Evolutionary conservation across 2,329 filamentous ascomycete species (phyloP), one percentile per base, ranked within the genome.

Genomic region (Laburnicola sp.): DNA sequence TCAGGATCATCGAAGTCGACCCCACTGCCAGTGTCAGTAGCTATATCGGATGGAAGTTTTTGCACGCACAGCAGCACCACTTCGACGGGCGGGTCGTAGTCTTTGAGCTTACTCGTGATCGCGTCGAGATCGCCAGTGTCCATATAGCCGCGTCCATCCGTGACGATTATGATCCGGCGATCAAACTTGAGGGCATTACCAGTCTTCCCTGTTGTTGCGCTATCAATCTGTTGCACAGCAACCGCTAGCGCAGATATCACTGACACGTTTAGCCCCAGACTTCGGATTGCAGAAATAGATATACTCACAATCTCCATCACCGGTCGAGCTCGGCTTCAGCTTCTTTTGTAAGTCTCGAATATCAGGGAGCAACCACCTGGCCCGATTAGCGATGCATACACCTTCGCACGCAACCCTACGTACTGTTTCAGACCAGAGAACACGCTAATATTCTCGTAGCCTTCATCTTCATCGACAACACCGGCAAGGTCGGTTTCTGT

Each of bases 1-100:
- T 96, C 91, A 1, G 84, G 70, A 69, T 97, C 91, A 68, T 99
- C 91, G 72, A 99, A 97, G 70, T 99, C 94, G 16, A 96, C 84
- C 10, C 94, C 94, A 47, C 88, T 92, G 51, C 37, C 22, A 27
- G 22, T 51, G 72, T 70, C 55, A 68, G 60, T 8, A 38, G 1
- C n/a, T 23, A 26, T 9, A 23, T 26, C 11, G 41, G 2, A 21
- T 21, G 25, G 11, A 23, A 5, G 30, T 6, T 10, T 22, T 11
- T 40, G 41, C 11, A 80, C 87, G 72, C 72, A 91, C 87, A 97
- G 75, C 8, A 97, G 76, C 1, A 87, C 81, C 37, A 99, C 77
- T 56, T 94, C 84, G 53, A 97, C 94, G 3, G 82, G 82, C 21
- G 64, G 62, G 27, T 62, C 62, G 32, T 87, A 83, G 6, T 87